A percentile compares a stretch with the other conserved stretches of the same genome.
phyloP scores from a whole-genome alignment of 2,329 filamentous ascomycete genomes.

The Juglanconis juglandina region DNA sequence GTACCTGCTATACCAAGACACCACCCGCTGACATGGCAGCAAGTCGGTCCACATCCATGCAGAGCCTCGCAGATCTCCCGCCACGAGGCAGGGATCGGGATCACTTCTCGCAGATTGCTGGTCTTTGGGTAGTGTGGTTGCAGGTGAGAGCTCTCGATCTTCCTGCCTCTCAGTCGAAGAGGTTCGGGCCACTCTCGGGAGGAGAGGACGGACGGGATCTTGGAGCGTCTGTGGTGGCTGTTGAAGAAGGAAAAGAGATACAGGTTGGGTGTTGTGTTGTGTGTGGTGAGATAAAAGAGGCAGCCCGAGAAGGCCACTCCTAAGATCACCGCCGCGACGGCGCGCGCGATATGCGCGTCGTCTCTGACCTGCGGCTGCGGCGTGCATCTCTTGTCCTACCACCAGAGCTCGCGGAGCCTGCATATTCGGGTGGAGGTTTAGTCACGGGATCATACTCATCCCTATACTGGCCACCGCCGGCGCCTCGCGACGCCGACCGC shows the following conservation, averaged over 20 bases:
- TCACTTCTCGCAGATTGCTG: neutral
- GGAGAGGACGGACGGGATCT: slow-evolving; percentile 17
- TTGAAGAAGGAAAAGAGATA: slow-evolving; percentile 16
- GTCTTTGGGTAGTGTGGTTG: neutral
- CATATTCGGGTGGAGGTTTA: slow-evolving; percentile 18
- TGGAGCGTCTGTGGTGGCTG: slow-evolving; percentile 10
- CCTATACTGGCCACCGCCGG: slow-evolving; percentile 6
- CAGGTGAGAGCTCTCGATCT: slow-evolving; percentile 3
- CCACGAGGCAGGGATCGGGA: neutral
- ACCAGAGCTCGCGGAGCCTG: slow-evolving; percentile 37
- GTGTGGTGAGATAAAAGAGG: neutral
- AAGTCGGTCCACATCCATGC: slow-evolving; percentile 1
- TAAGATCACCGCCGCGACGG: slow-evolving; percentile 15
- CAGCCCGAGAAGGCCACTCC: slow-evolving; percentile 6
- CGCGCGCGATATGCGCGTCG: slow-evolving; percentile 16
- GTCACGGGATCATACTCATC: slow-evolving; percentile 18
- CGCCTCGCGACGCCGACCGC: slow-evolving; percentile 5
- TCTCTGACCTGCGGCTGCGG: slow-evolving; percentile 22
- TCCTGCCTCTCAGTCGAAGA: slow-evolving; percentile 14
- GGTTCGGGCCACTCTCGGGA: slow-evolving; percentile 16
- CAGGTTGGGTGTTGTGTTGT: neutral
- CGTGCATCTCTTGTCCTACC: slow-evolving; percentile 37
- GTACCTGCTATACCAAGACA: slow-evolving; percentile 12
- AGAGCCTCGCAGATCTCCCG: slow-evolving; percentile 1
- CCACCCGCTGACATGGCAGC: slow-evolving; percentile 3